Base-by-base conservation (phyloP, 1,284 basidiomycete genomes). In the Cutaneotrichosporon sp. region DNA sequence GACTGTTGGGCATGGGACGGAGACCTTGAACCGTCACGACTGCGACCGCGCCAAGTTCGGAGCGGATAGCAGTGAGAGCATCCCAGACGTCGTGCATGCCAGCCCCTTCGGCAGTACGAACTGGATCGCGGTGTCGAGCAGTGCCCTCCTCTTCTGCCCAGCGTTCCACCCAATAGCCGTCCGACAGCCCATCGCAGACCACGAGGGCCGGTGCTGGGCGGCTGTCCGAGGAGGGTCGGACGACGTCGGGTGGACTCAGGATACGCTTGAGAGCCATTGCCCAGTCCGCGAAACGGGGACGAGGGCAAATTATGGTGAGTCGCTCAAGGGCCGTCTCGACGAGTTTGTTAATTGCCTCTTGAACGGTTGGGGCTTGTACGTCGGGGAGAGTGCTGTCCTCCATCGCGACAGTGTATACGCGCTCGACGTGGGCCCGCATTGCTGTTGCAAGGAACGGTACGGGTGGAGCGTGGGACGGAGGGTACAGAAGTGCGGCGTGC, bases 101-200 rank as follows among this genome's bases (percentile, higher is more conserved):
- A 7, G 67, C 55, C 41, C 67, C 65, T 5, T 67, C 64, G 2
- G 22, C 20, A 2, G 20, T 38, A 5, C 29, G 29, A 31, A 14
- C 29, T 9, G 10, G 10, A 31, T 2, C 2, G 14, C 29, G 10
- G 29, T 14, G 29, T 9, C 54, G 27, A 2, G 39, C 46, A 52
- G 27, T 8, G 32, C 49, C 34, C 20, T 65, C 57, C 53, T 74
- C 72, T 5, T 65, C 64, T 0, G 56, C 51, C 66, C 67, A 70
- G 33, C 68, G 45, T 19, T 70, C 59, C 0, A 67, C 64, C 63
- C 70, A 75, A 52, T 63, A 71, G 1, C 62, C 62, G 46, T 72
- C 69, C 5, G 55, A 62, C 27, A 75, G 63, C 3, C 72, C 74
- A 47, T 75, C 74, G 22, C 66, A 59, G 6, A 68, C 54, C 2